These are phyloP conservation scores for Nakazawaea ambrosiae DNA, from an alignment of 805 yeast genomes.

Conservation along the genomic window DNA sequence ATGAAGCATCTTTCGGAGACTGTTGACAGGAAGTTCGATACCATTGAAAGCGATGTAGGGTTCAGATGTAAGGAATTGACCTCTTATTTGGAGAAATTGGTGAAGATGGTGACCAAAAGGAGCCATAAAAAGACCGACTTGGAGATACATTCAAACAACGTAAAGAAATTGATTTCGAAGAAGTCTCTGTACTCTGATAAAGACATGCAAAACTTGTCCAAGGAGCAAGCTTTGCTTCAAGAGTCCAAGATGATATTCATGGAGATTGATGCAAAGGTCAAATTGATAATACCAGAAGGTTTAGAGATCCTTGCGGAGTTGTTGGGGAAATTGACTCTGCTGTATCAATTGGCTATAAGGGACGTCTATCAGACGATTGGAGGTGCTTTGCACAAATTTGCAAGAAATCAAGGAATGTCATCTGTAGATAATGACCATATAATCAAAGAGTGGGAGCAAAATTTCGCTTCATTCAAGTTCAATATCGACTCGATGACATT, in stretches of 20 bases:
- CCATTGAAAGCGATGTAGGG: constrained; percentile 22
- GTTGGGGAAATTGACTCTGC: constrained; percentile 32
- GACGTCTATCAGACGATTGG: constrained; percentile 27
- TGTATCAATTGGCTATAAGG: constrained; percentile 30
- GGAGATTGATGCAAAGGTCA: constrained; percentile 33
- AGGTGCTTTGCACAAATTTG: constrained; percentile 22
- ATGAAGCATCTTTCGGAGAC: constrained; percentile 18
- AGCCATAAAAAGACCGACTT: constrained; percentile 35
- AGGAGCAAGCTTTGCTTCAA: constrained; percentile 24
- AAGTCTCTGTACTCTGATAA: constrained; percentile 27
- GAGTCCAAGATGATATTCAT: constrained; percentile 24
- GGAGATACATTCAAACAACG: constrained; percentile 28
- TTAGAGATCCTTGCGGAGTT: constrained; percentile 41
- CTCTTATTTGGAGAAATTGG: constrained; percentile 26
- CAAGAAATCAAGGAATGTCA: constrained; percentile 25
- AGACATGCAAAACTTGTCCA: constrained; percentile 28
- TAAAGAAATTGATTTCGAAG: constrained; percentile 31
- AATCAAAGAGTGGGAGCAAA: constrained; percentile 30
- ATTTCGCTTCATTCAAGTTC: constrained; percentile 25
- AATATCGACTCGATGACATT: constrained; percentile 32
- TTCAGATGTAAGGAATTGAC: constrained; percentile 33
- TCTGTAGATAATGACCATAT: constrained; percentile 18
- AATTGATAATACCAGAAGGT: constrained; percentile 37
- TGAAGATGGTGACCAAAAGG: constrained; percentile 36
- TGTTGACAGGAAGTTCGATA: constrained; percentile 17